Conservation (phyloP, 2,329 filamentous ascomycete genomes). For the Hirsutella minnesotensis region DNA sequence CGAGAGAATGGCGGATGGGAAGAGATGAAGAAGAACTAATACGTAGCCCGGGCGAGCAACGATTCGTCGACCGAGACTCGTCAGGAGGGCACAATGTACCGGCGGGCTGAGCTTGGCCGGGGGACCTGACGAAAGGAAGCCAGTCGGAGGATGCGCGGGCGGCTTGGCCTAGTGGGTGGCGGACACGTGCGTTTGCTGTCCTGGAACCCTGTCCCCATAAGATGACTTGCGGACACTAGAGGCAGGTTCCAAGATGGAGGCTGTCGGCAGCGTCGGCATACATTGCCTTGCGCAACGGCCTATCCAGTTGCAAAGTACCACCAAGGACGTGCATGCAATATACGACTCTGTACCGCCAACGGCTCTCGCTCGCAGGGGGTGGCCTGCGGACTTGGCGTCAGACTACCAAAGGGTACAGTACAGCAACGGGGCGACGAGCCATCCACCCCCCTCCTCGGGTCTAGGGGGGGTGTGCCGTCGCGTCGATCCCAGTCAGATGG, state of each 20-base stretch:
- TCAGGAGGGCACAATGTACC: background rate
- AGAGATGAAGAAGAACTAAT: background rate
- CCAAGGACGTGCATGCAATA: too few species aligned
- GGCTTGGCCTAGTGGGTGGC: conserved; percentile 3
- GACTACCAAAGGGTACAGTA: background rate
- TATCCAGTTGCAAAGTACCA: background rate
- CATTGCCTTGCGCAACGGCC: conserved; percentile 6
- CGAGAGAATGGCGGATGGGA: background rate
- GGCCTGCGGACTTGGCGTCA: background rate
- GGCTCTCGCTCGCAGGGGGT: too few species aligned
- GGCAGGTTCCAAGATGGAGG: conserved; percentile 7
- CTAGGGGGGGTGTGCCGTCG: too few species aligned
- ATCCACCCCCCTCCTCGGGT: background rate
- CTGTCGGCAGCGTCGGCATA: conserved; percentile 9
- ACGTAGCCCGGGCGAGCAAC: background rate
- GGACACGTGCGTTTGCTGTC: conserved; percentile 8
- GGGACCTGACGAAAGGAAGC: background rate
- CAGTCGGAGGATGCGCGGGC: conserved; percentile 5
- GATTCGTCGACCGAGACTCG: background rate
- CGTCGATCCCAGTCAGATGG: too few species aligned
- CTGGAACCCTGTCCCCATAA: conserved; percentile 3
- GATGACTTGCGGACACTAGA: conserved; percentile 7
- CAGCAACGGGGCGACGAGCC: background rate
- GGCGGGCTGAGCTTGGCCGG: conserved; percentile 9
- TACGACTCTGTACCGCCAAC: too few species aligned